Percentiles rank a stretch among this genome's conserved stretches.
Conservation (phyloP, 1,139 yeast species). For the Candida sp. region DNA sequence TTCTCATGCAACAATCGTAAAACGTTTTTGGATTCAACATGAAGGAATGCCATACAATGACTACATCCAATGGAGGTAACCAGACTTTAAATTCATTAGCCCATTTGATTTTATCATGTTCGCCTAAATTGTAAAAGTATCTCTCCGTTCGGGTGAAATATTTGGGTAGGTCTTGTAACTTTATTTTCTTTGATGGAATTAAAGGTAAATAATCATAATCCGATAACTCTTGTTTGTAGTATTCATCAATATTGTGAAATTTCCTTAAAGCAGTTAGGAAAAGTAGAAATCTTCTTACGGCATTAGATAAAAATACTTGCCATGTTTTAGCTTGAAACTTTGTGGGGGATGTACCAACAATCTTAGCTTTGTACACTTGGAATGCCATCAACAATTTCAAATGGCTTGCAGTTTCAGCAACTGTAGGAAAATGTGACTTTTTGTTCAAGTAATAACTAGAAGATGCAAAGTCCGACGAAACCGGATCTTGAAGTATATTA, state of each 20-base stretch:
- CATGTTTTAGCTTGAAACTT: constrained; percentile 18
- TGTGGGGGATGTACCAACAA: constrained; percentile 7
- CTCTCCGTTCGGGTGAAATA: neutral
- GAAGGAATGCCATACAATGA: constrained; percentile 39
- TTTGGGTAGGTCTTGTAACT: neutral
- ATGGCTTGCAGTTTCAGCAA: constrained; percentile 25
- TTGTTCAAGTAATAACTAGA: neutral
- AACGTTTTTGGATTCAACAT: constrained; percentile 15
- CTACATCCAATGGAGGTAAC: constrained; percentile 33
- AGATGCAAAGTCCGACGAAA: neutral
- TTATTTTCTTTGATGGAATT: constrained; percentile 2
- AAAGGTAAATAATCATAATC: neutral
- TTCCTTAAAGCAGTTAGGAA: constrained; percentile 20
- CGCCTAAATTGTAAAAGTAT: neutral
- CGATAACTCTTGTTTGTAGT: neutral
- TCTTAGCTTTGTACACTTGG: constrained; percentile 15
- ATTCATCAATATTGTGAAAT: neutral
- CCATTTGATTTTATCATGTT: constrained; percentile 1
- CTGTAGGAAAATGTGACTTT: constrained; percentile 5
- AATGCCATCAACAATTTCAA: constrained; percentile 29
- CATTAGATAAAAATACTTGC: constrained; percentile 25
- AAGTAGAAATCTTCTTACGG: constrained; percentile 25
- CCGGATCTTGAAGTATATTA: neutral
- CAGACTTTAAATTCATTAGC: constrained; percentile 1
- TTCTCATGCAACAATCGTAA: constrained; percentile 25